Conservation (phyloP, 345 rosid species). For the Lepidium aucheri region DNA sequence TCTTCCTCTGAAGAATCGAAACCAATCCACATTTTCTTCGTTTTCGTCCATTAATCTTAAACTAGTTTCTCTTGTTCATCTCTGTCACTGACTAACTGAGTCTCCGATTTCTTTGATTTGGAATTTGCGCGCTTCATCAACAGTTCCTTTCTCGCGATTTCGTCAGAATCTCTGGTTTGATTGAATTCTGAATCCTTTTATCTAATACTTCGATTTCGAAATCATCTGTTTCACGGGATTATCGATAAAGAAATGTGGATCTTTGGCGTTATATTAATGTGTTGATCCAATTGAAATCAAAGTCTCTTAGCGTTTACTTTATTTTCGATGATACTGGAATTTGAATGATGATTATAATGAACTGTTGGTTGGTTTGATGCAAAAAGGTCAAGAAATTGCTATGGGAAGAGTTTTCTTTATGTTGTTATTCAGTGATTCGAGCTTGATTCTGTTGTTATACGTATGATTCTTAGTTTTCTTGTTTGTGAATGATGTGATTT, state of each 20-base stretch:
- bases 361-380: not conserved
- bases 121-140: not conserved
- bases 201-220: not conserved
- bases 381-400: not conserved
- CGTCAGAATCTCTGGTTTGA: not conserved
- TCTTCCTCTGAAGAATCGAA: not conserved
- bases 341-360: not conserved
- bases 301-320: too few species aligned
- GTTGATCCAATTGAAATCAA: not conserved
- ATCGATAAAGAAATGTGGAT: not conserved
- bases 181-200: not conserved
- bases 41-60: not conserved
- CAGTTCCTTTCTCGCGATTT: not conserved
- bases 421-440: too few species aligned
- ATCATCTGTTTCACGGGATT: not conserved
- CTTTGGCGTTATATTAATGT: not conserved
- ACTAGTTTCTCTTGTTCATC: not conserved
- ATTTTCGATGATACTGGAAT: too few species aligned
- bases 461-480: not conserved
- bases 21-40: not conserved
- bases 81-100: not conserved
- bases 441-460: not conserved
- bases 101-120: not conserved
- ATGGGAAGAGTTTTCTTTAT: too few species aligned
- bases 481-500: not conserved